Evolutionary conservation across 2,329 filamentous ascomycete species (phyloP), one percentile per base, ranked within the genome.

Genomic region (Aspergillus proliferans): DNA sequence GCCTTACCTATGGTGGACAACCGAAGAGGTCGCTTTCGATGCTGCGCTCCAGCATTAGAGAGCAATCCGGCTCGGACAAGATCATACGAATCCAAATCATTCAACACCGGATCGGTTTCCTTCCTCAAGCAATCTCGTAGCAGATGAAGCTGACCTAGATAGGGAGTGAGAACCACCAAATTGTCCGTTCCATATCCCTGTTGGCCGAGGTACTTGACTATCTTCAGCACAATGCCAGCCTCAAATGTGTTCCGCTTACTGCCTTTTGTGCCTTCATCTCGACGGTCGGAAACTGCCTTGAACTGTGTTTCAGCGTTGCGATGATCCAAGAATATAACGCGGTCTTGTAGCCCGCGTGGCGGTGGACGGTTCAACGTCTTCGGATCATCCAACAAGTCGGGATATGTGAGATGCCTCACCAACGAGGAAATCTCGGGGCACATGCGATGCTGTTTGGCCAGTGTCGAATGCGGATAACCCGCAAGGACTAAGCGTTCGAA

Each of bases 141-240:
- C 0, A 85, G 69, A 2, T 69, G 76, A 0, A 90, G 64, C 54
- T 89, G 86, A 0, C 85, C 86, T 0, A 89, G 71, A 55, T 91
- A 90, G 0, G 87, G 86, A 0, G 85, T 87, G 1, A 90, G 63
- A 0, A 91, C 71, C 0, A 88, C 85, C 9, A 89, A 71, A 2
- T 86, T 69, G 3, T 81, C 72, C 0, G 82, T 82, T 3, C 76
- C 74, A 57, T 89, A 90, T 0, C 85, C 85, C 54, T 91, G 86
- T 52, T 88, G 86, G 0, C 72, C 81, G 0, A 91, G 67, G 54
- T 88, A 88, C 5, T 75, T 77, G 1, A 90, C 80, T 45, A 76
- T 77, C 53, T 77, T 81, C 18, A 88, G 61, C 0, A 86, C 76
- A 76, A 90, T 85, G 0, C 81, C 64, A 0, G 75, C 85, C 58